Conservation (phyloP, 768 basidiomycete species). For the Steccherinum ochraceum region DNA sequence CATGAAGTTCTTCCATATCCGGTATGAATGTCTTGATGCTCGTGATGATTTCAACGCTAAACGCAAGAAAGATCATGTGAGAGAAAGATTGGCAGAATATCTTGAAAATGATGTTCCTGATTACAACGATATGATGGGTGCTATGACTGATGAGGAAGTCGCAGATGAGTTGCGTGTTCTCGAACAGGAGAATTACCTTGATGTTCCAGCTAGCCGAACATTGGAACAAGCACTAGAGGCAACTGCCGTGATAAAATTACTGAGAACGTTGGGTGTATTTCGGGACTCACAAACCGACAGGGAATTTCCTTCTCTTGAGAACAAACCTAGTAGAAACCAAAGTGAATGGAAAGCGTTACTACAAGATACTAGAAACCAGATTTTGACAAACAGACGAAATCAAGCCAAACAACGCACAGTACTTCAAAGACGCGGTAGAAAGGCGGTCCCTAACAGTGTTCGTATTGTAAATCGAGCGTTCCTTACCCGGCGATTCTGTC, state of each 20-base stretch:
- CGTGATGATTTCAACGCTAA: conserved; percentile 26
- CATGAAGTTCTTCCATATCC: conserved; percentile 21
- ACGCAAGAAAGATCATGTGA: neutral
- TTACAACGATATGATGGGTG: neutral
- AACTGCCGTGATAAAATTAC: neutral
- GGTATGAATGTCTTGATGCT: conserved; percentile 31
- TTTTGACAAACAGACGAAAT: neutral
- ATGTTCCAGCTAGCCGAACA: no score
- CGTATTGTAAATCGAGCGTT: neutral
- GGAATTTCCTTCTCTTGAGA: neutral
- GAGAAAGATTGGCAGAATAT: neutral
- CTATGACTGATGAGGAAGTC: no score
- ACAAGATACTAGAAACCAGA: neutral
- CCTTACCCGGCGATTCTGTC: neutral
- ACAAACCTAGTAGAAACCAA: neutral
- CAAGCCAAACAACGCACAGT: no score
- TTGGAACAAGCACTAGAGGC: neutral
- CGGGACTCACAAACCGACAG: neutral
- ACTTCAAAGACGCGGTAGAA: neutral
- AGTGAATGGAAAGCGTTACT: neutral
- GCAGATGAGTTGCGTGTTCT: neutral
- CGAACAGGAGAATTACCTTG: neutral
- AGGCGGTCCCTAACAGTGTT: neutral
- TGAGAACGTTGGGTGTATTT: neutral
- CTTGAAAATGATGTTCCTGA: neutral